Evolutionary conservation across 1,284 basidiomycete species (phyloP).

Genomic region (Ceratobasidium sp.): DNA sequence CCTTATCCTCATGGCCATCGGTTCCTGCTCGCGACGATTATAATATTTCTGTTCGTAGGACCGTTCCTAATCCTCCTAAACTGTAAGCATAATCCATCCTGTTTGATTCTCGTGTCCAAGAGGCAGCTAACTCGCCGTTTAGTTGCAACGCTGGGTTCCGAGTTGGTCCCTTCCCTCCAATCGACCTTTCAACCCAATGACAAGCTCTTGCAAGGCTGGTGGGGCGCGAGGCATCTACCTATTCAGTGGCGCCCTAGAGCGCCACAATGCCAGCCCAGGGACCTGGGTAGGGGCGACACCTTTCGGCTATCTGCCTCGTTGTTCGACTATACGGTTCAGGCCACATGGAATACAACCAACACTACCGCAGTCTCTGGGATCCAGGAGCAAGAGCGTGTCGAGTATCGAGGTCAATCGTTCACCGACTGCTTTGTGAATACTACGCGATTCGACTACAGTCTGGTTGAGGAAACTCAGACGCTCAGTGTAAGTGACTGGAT

Average conservation of each 20-base stretch:
- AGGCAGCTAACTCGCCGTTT: neutral
- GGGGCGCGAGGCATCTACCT: neutral
- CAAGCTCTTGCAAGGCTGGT: conserved; percentile 3
- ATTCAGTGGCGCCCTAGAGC: neutral
- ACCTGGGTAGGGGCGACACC: conserved; percentile 7
- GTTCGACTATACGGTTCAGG: neutral
- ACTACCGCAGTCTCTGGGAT: neutral
- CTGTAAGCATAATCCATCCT: neutral
- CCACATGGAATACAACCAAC: conserved; percentile 9
- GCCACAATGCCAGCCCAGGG: conserved; percentile 13
- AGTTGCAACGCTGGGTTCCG: conserved; percentile 21
- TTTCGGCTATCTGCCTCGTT: conserved; percentile 6
- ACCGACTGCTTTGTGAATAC: conserved; percentile 18
- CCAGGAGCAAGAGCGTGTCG: conserved; percentile 10
- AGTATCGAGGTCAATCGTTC: no score
- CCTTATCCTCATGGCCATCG: neutral
- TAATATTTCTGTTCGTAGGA: neutral
- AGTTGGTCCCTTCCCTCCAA: conserved; percentile 23
- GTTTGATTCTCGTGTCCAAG: neutral
- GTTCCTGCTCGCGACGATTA: conserved; percentile 11
- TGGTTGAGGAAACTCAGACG: conserved; percentile 14
- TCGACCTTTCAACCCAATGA: neutral
- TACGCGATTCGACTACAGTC: conserved; percentile 20
- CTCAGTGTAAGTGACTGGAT: conserved; percentile 1
- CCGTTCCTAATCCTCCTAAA: no score